Evolutionary conservation across 371 early-diverging fungal species (phyloP), one percentile per base, ranked within the genome.

Genomic region (Rhizopus arrhizus): DNA sequence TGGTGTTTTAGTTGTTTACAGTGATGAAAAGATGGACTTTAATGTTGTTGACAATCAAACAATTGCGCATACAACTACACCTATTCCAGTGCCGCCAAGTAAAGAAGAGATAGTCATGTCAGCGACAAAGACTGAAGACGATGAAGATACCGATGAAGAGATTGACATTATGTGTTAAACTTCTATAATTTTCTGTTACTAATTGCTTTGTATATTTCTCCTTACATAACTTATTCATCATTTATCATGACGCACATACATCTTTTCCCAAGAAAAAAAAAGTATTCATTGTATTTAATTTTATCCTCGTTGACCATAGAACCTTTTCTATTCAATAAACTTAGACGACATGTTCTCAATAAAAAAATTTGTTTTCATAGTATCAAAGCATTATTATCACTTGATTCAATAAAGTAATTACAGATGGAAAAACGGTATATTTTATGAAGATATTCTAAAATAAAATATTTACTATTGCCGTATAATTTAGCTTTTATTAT

Each of bases 1-100:
- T 22, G 61, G 66, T 12, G 60, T 60, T 10, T 22, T 75, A n/a
- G 65, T 77, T 36, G 72, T 75, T 3, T 74, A 61, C 57, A 65
- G 77, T 28, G 71, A 74, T 28, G 78, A 76, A 52, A 61, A 72
- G 36, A 77, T 78, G 78, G 81, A 78, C 51, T 64, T 75, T 43
- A 59, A 59, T 33, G 76, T 81, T 15, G 70, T 71, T 5, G 72
- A 70, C 33, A 78, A 81, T 41, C 47, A 68, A 32, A 78, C 76
- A 16, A 81, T 81, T 60, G 73, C 61, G 8, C 78, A 77, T 58
- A 56, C 69, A 49, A 29, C 66, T 33, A 41, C 56, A 29, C 47
- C 68, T 51, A 22, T 32, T 12, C 48, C 49, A 40, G 43, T 55
- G 22, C 40, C 47, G 13, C 29, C 40, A 31, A 42, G 15, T 0